Evolutionary conservation across 495 filamentous ascomycete genomes (phyloP), one percentile per base, ranked within the genome.

Genomic region (Podospora anserina): DNA sequence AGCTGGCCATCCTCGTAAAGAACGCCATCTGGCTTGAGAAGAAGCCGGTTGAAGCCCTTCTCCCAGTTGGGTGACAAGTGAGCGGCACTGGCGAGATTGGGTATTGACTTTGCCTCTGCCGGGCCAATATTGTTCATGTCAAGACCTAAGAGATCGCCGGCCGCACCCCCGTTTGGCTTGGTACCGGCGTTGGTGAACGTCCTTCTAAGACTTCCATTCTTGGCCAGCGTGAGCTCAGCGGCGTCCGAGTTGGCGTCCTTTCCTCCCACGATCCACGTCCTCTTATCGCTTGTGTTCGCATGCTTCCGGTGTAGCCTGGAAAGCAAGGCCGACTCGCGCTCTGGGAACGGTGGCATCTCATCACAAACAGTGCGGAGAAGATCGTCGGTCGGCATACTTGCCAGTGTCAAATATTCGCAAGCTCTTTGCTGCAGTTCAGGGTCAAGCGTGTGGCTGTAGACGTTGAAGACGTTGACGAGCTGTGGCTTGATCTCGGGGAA

Each of bases 401-500:
- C 93, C 65, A 99, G 83, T 2, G 90, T 88, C 69, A 98, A 85
- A 75, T 98, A 99, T 78, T 99, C 96, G 80, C 92, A 99, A 19
- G 96, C 94, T 78, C 96, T 83, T 77, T 99, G 96, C 77, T 99
- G 96, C 69, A 99, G 79, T 75, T 99, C 96, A 0, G 96, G 90
- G 72, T 99, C 96, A 18, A 97, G 86, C 2, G 93, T 95, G 77
- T 97, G 93, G 78, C 93, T 97, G 83, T 97, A 99, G 19, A 92
- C 81, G 59, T 88, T 85, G 82, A 99, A 99, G 28, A 97, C 89
- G 68, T 92, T 89, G 59, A 98, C 80, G 2, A 98, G 88, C 77
- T 97, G 94, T 1, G 93, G 91, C 75, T 98, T 99, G 81, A 99
- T 97, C 76, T 99, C 96, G 13, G 96, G 96, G 78, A 99, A 99